Evolutionary conservation across 495 filamentous ascomycete species (phyloP), one percentile per base, ranked within the genome.

Genomic region (Daldinia childiae): DNA sequence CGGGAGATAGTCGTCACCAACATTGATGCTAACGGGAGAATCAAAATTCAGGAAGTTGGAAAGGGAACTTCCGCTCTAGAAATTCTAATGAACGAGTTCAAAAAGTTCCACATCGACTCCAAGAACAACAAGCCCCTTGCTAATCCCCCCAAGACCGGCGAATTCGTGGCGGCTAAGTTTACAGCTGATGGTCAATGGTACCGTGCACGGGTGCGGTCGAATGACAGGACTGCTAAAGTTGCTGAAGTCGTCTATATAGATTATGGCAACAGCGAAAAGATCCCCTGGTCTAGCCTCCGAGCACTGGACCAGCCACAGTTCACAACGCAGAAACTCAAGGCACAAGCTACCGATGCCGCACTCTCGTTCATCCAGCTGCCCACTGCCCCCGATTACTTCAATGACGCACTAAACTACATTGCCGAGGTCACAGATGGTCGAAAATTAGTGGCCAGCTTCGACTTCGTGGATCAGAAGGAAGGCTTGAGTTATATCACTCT

Each of bases 161-260:
- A 97, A 65, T 90, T 90, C 70, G 94, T 98, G 3, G 89, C 94
- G 3, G 96, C 95, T 48, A 89, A 91, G 70, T 98, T 97, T 83
- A 88, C 87, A 2, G 90, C 90, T 54, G 96, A 99, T 75, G 85
- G 88, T 67, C 87, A 94, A 72, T 98, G 95, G 94, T 99, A 99
- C 84, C 92, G 96, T 54, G 96, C 92, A 45, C 90, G 90, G 67
- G 86, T 99, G 51, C 90, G 93, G 36, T 90, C 95, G 70, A 97
- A 97, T 80, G 95, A 99, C 79, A 93, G 95, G 66, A 87, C 92
- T 38, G 90, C 90, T 69, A 91, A 96, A 83, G 88, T 90, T 68
- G 91, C 93, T 11, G 94, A 98, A 80, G 89, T 99, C 5, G 79
- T 94, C 14, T 99, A 97, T 82, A 88, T 98, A 69, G 96, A 99